Base-by-base conservation (phyloP, 495 filamentous ascomycete genomes). In the Massariosphaeria phaeospora region DNA sequence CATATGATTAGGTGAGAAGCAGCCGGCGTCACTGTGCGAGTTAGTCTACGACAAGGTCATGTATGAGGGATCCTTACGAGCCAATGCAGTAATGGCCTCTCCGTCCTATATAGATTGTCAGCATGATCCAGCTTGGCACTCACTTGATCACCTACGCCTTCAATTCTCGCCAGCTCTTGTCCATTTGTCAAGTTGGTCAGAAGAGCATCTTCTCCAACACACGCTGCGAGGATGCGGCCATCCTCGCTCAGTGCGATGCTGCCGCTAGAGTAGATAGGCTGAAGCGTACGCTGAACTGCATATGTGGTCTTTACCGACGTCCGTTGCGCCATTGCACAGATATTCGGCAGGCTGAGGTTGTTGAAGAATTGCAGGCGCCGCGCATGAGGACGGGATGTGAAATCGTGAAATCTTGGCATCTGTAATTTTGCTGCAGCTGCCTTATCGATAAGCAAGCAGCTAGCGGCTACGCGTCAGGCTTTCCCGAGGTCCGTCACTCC, bases 191-290 rank as follows among this genome's bases (percentile, higher is more conserved):
- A 75, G 69, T 96, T 83, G 12, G 93, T 91, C 51, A 99, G 72
- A 30, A 96, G 71, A 18, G 82, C 91, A 78, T 96, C 87, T 66
- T 99, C 93, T 20, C 84, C 87, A 11, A 96, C 69, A 31, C 87
- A 90, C 20, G 89, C 88, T 20, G 88, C 90, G 43, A 99, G 77
- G 48, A 97, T 78, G 57, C 82, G 81, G 33, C 90, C 91, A 71
- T 79, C 82, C 69, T 80, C 75, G 75, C 91, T 87, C 36, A 97
- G 78, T 31, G 88, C 83, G 57, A 91, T 85, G 63, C 83, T 84
- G 42, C 93, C 93, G 50, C 93, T 91, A 25, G 91, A 94, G 69
- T 91, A 96, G 38, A 96, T 89, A 30, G 93, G 94, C 61, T 89
- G 88, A 38, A 99, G 88, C 21, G 85, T 82, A 54, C 83, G 80